Conservation (phyloP, 768 basidiomycete species). For the Hygrocybe coccinea region DNA sequence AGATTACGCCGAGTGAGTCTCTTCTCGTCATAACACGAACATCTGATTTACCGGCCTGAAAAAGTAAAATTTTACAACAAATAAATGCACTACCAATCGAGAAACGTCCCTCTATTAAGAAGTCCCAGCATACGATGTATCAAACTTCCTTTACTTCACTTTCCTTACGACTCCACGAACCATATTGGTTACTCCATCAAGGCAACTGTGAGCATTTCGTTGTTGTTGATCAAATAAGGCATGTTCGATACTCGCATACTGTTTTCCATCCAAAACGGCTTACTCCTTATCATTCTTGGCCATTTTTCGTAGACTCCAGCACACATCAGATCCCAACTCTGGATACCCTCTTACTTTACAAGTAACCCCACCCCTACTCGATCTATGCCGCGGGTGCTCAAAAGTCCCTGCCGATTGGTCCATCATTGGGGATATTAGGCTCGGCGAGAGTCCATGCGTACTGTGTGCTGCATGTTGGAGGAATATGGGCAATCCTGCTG, state of each 20-base stretch:
- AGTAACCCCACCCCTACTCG: conserved; percentile 54
- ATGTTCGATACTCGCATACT: conserved; percentile 6
- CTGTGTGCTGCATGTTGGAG: conserved; percentile 73
- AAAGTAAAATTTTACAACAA: conserved; percentile 46
- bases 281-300: conserved; percentile 8
- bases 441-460: conserved; percentile 75
- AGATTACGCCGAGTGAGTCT: conserved; percentile 54
- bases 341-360: conserved; percentile 69
- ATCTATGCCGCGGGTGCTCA: conserved; percentile 63
- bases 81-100: conserved; percentile 32
- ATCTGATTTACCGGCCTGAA: conserved; percentile 5
- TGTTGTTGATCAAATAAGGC: conserved; percentile 71
- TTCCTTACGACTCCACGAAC: conserved; percentile 59
- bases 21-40: not conserved
- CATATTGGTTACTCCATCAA: conserved; percentile 77
- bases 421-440: conserved; percentile 62
- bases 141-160: conserved; percentile 52
- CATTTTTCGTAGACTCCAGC: conserved; percentile 49
- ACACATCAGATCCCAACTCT: conserved; percentile 48
- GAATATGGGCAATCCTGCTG: conserved; percentile 54
- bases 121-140: conserved; percentile 40
- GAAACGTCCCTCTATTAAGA: conserved; percentile 27
- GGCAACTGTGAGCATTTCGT: conserved; percentile 82
- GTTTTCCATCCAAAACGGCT: conserved; percentile 1
- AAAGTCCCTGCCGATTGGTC: conserved; percentile 68